Evolutionary conservation across 495 filamentous ascomycete species (phyloP), one percentile per base, ranked within the genome.

Genomic region (Neurospora sp.): DNA sequence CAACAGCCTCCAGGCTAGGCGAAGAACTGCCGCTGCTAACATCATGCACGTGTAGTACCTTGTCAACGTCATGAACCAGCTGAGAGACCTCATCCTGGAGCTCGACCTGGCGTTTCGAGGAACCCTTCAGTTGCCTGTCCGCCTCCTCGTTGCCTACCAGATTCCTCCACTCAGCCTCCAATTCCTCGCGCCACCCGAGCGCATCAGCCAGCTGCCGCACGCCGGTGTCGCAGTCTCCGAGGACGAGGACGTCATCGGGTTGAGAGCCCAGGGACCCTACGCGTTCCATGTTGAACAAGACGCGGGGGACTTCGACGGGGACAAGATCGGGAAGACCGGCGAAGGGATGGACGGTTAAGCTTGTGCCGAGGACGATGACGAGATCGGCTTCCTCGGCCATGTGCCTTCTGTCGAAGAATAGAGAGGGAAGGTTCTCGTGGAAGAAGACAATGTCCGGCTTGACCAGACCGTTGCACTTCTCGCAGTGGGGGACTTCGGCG

Each of bases 391-490:
- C 78, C 18, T 76, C 81, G 2, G 89, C 87, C 20, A 91, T 75
- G 31, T 76, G 72, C 27, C 83, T 82, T 73, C 89, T 91, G 4
- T 80, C 75, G 76, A 90, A 89, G 80, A 98, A 99, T 0, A 79
- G 77, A 11, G 80, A 79, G 0, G 96, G 96, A 38, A 99, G 82
- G 35, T 81, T 76, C 80, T 94, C 91, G 70, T 90, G 90, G 78
- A 98, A 99, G 82, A 99, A 99, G 4, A 97, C 94, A 81, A 99
- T 98, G 76, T 98, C 95, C 4, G 96, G 96, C 82, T 99, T 98
- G 69, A 98, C 93, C 7, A 97, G 80, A 0, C 94, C 95, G 27
- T 88, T 84, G 78, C 96, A 99, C 38, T 68, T 84, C 59, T 80
- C 61, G 78, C 96, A 97, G 73, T 84, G 81, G 11, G 96, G 93